A percentile compares a stretch with the other conserved stretches of the same genome.
These are phyloP conservation scores for Oryza longistaminata DNA, from an alignment of 176 grass and related monocot genomes.

Conservation along the genomic window DNA sequence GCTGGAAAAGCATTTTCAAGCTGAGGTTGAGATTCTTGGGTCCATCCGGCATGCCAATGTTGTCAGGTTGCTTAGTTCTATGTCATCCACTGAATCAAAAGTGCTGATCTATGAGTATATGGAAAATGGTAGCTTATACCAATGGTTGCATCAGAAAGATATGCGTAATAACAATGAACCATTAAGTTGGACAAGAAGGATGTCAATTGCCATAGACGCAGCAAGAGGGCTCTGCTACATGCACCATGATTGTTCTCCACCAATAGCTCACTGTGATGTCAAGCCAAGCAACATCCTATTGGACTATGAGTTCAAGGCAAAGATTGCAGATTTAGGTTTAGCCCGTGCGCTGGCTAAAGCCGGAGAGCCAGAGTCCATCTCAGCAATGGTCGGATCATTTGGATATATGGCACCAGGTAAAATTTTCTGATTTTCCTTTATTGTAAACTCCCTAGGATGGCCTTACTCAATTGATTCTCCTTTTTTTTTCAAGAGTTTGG, in stretches of 20 bases:
- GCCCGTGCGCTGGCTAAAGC: conserved; percentile 37
- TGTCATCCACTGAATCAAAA: conserved; percentile 38
- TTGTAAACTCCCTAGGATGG: too few relatives aligned
- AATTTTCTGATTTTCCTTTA: too few relatives aligned
- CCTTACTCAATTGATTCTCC: too few relatives aligned
- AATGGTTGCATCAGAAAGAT: conserved; percentile 48
- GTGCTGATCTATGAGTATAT: conserved; percentile 69
- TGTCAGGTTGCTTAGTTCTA: conserved; percentile 54
- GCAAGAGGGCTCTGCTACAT: conserved; percentile 61
- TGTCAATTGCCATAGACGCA: conserved; percentile 47
- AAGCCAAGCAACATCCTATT: conserved; percentile 61
- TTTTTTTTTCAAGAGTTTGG: conserved; percentile 40
- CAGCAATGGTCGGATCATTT: conserved; percentile 47
- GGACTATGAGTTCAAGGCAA: conserved; percentile 41
- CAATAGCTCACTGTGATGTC: conserved; percentile 58
- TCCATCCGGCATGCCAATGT: conserved; percentile 60
- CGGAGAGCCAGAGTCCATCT: conserved; percentile 38
- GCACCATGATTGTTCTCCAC: conserved; percentile 31
- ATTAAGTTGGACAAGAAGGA: conserved; percentile 50
- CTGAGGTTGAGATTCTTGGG: conserved; percentile 53
- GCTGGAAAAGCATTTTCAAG: conserved; percentile 53
- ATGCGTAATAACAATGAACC: not conserved
- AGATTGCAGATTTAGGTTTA: conserved; percentile 60
- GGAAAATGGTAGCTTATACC: conserved; percentile 54
- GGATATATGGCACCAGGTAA: conserved; percentile 72